Evolutionary conservation across 2,329 filamentous ascomycete genomes (phyloP), one percentile per base, ranked within the genome.

Genomic region (Paecilomyces sp.): DNA sequence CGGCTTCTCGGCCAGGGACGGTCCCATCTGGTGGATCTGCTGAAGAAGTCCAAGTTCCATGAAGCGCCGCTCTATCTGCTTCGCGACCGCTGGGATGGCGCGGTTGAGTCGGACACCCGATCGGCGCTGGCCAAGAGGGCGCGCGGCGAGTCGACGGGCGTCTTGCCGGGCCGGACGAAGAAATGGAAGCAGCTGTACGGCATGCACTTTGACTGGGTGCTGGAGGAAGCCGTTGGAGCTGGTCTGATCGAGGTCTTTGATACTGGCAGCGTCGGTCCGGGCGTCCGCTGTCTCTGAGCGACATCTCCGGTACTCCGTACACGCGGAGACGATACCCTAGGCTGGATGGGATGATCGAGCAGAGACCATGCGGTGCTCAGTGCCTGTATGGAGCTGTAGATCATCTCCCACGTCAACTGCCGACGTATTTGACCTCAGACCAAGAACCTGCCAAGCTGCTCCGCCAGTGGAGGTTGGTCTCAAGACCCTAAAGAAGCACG

Each of bases 21-120:
- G 6, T 72, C 75, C 5, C 84, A 87, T 66, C 70, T 88, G 2
- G 66, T 87, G 3, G 65, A 72, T 13, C 74, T 87, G 2, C 70
- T 88, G 1, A 74, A 71, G 24, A 82, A 83, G 65, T 80, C 79
- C 13, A 78, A 75, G 55, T 80, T 79, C 63, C 76, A 77, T 50
- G 84, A 87, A 68, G 79, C 79, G 1, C 84, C 85, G 0, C 64
- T 83, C 31, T 75, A 78, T 52, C 69, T 84, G 7, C 71, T 88
- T 7, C 77, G 77, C 25, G 85, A 88, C 67, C 81, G 83, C 22
- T 88, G 85, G 85, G 82, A 88, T 61, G 85, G 85, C n/a, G 84
- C 84, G 7, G 74, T 85, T 3, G 77, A 80, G 47, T 73, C 73
- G 3, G 73, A 77, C 15, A 75, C 71, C 56, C 72, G 72, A 22